Conservation (phyloP, 129 eudicot species). For the Scalesia atractyloides region DNA sequence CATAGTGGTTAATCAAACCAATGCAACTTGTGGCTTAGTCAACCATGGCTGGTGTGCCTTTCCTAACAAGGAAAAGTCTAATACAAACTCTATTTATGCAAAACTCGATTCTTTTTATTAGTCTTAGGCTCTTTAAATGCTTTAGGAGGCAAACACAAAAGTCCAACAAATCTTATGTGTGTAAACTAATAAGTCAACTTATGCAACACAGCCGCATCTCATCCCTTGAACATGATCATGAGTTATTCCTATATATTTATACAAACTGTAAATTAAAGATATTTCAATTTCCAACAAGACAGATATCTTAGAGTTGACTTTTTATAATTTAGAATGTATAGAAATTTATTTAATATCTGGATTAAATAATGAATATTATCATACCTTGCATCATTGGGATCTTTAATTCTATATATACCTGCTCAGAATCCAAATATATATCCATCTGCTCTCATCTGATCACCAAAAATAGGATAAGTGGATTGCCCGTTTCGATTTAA, state of each 20-base stretch:
- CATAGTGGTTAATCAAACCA: not conserved
- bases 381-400: conserved; percentile 26
- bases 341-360: not conserved
- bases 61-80: conserved; percentile 27
- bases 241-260: conserved; percentile 27
- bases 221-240: conserved; percentile 41
- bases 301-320: conserved; percentile 33
- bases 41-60: conserved; percentile 25
- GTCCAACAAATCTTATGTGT: conserved; percentile 10
- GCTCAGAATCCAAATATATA: conserved; percentile 1
- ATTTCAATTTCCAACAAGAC: conserved; percentile 21
- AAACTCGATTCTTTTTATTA: conserved; percentile 20
- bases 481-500: conserved; percentile 12
- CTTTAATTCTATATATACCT: conserved; percentile 36
- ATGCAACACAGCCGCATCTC: conserved; percentile 27
- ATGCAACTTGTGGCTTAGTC: conserved; percentile 6
- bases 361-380: too few species aligned
- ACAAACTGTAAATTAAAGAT: conserved; percentile 3
- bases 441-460: too few species aligned
- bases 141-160: conserved; percentile 25
- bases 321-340: not conserved
- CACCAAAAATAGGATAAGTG: conserved; percentile 13
- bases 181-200: conserved; percentile 26
- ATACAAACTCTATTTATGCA: not conserved
- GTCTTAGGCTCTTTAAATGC: conserved; percentile 25